phyloP scores from a whole-genome alignment of 257 asterid species.

The Solanum chilense region DNA sequence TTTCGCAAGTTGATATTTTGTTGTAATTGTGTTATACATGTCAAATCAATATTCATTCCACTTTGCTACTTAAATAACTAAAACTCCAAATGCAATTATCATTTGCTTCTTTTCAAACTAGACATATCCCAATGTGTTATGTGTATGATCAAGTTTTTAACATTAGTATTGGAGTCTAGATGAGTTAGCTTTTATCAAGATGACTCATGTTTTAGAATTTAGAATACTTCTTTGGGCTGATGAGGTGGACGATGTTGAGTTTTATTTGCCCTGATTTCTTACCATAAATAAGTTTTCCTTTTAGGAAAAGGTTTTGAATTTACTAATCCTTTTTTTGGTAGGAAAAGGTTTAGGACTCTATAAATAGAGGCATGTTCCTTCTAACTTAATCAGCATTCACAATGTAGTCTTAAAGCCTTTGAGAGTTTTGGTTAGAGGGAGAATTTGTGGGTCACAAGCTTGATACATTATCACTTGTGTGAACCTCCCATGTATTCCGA shows the following conservation, averaged over 20 bases:
- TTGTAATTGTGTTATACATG: neutral
- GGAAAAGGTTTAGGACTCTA: no score
- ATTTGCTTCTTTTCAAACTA: neutral
- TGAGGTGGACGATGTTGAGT: neutral
- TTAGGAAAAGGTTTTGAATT: no score
- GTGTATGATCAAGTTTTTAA: neutral
- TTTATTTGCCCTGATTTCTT: no score
- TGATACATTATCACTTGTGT: no score
- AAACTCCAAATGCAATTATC: neutral
- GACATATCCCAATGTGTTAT: neutral
- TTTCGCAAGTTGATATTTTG: neutral
- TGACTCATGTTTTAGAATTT: neutral
- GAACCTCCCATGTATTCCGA: no score
- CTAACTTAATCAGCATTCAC: no score
- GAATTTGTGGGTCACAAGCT: no score
- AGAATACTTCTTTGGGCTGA: neutral
- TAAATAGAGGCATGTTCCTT: no score
- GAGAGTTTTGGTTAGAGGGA: no score
- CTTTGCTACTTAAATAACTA: neutral
- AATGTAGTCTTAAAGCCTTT: no score
- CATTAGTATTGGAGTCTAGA: slow-evolving; percentile 9
- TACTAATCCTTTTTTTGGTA: no score
- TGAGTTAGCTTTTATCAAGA: slow-evolving; percentile 64
- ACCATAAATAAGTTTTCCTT: no score
- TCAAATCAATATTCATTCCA: neutral